phyloP scores from a whole-genome alignment of 768 basidiomycete species.

The Leccinellum rugosiceps region DNA sequence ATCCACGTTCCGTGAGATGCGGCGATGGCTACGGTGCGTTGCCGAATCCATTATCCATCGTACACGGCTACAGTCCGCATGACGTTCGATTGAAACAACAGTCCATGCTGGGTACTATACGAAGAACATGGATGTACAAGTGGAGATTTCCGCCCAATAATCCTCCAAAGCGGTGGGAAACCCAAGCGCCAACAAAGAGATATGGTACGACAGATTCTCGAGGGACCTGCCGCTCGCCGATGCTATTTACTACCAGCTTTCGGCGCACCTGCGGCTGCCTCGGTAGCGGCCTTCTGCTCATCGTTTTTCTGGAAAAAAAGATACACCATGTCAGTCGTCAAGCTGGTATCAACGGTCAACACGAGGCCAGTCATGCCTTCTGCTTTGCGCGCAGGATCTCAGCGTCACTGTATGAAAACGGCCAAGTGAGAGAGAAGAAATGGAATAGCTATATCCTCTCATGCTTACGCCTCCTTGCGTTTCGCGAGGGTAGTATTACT shows the following conservation, averaged over 20 bases:
- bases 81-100: neutral
- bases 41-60: slow-evolving; percentile 10
- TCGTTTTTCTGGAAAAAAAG: slow-evolving; percentile 49
- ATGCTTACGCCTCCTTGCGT: slow-evolving; percentile 72
- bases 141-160: slow-evolving; percentile 11
- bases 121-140: slow-evolving; percentile 11
- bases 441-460: slow-evolving; percentile 7
- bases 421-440: slow-evolving; percentile 25
- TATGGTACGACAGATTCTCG: slow-evolving; percentile 12
- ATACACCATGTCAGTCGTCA: slow-evolving; percentile 6
- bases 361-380: slow-evolving; percentile 48
- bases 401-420: slow-evolving; percentile 56
- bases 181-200: neutral
- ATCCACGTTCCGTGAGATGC: slow-evolving; percentile 23
- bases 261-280: slow-evolving; percentile 11
- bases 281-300: slow-evolving; percentile 41
- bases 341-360: neutral
- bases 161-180: slow-evolving; percentile 7
- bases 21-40: slow-evolving; percentile 19
- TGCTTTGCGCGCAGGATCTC: slow-evolving; percentile 74
- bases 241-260: slow-evolving; percentile 37
- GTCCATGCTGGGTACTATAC: slow-evolving; percentile 14
- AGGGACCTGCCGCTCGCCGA: slow-evolving; percentile 18
- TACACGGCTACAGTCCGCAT: neutral
- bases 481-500: slow-evolving; percentile 59